phyloP scores from a whole-genome alignment of 2,329 filamentous ascomycete genomes.

The Didymella pomorum region DNA sequence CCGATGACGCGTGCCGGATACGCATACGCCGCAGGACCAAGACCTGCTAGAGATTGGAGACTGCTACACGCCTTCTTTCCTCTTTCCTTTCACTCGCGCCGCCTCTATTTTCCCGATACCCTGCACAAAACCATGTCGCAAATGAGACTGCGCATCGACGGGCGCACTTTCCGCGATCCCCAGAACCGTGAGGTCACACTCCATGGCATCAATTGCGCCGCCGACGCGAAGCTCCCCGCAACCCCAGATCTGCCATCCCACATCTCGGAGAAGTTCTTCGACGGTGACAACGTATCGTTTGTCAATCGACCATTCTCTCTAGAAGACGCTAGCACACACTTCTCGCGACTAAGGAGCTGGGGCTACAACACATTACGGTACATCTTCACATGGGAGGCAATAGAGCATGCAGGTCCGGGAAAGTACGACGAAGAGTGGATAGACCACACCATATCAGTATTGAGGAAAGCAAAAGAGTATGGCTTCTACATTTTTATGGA shows the following conservation, averaged over 20 bases:
- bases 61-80: constrained; percentile 8
- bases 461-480: constrained; percentile 86
- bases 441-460: constrained; percentile 83
- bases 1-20: constrained; percentile 12
- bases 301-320: constrained; percentile 83
- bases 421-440: constrained; percentile 95
- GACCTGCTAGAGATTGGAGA: constrained; percentile 8
- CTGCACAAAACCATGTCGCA: constrained; percentile 66
- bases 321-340: constrained; percentile 84
- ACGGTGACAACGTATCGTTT: constrained; percentile 91
- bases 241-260: constrained; percentile 84
- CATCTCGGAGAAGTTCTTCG: constrained; percentile 80
- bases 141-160: constrained; percentile 82
- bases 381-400: constrained; percentile 98
- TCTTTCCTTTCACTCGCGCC: constrained; percentile 3
- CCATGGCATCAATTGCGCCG: constrained; percentile 92
- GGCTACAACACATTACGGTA: constrained; percentile 98
- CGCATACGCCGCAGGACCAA: constrained; percentile 9
- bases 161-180: constrained; percentile 81
- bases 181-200: constrained; percentile 86
- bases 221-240: constrained; percentile 88
- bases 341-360: constrained; percentile 82
- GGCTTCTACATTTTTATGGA: constrained; percentile 99
- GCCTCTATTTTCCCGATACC: not conserved
- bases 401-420: constrained; percentile 89